Percentiles rank a stretch among this genome's conserved stretches.
Evolutionary conservation across 2,329 filamentous ascomycete genomes (phyloP).

Genomic region (Epichloe baconii): DNA sequence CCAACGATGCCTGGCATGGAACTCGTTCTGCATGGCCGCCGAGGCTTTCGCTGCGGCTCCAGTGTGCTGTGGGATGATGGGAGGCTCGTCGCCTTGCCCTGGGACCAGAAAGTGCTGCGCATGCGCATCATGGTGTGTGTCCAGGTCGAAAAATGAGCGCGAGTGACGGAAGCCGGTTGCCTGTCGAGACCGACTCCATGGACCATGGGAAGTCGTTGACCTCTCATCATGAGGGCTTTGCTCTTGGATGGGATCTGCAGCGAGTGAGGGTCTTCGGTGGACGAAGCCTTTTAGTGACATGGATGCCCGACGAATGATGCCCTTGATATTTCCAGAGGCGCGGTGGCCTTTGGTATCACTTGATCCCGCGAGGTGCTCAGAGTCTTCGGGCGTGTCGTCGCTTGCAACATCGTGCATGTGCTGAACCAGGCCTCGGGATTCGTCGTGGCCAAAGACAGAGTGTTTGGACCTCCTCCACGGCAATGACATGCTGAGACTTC

Average conservation of each 20-base stretch:
- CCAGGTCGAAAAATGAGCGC: conserved; percentile 30
- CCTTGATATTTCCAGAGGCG: conserved; percentile 27
- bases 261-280: conserved; percentile 32
- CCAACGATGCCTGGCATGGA: conserved; percentile 27
- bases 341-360: conserved; percentile 15
- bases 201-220: conserved; percentile 34
- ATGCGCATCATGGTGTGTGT: conserved; percentile 15
- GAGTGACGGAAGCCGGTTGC: conserved; percentile 37
- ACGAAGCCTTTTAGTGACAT: conserved; percentile 40
- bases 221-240: conserved; percentile 16
- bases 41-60: conserved; percentile 50
- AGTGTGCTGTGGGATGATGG: conserved; percentile 45
- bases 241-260: conserved; percentile 18
- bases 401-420: conserved; percentile 19
- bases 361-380: conserved; percentile 11
- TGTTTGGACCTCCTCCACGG: conserved; percentile 37
- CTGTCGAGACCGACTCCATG: conserved; percentile 39
- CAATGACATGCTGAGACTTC: conserved; percentile 37
- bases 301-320: conserved; percentile 42
- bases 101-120: conserved; percentile 28
- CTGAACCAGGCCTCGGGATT: conserved; percentile 16
- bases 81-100: conserved; percentile 39
- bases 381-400: conserved; percentile 17
- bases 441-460: conserved; percentile 22
- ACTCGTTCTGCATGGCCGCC: conserved; percentile 45